Conservation (phyloP, 176 grass and related monocot species). For the Panicum miliaceum region DNA sequence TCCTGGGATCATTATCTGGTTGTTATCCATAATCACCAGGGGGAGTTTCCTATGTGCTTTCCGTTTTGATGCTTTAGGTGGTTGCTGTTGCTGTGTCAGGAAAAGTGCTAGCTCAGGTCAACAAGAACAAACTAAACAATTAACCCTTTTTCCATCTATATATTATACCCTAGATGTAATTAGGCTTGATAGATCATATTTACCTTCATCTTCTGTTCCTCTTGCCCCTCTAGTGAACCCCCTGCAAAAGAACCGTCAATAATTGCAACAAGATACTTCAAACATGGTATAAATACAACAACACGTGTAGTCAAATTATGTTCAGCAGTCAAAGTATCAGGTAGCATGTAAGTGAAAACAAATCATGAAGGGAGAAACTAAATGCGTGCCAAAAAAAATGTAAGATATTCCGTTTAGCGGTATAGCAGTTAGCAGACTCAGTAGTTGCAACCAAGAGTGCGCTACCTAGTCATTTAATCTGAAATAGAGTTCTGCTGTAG, state of each 20-base stretch:
- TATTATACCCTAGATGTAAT: slow-evolving; percentile 24
- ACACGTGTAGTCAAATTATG: slow-evolving; percentile 18
- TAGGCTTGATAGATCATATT: neutral
- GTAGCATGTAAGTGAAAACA: slow-evolving; percentile 19
- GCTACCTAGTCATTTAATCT: neutral
- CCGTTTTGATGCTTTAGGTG: slow-evolving; percentile 52
- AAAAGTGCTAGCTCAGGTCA: slow-evolving; percentile 41
- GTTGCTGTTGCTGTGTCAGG: slow-evolving; percentile 32
- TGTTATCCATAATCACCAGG: slow-evolving; percentile 55
- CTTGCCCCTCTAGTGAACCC: slow-evolving; percentile 42
- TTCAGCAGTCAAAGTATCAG: slow-evolving; percentile 14
- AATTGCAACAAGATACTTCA: slow-evolving; percentile 28
- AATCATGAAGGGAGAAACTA: neutral
- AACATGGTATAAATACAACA: slow-evolving; percentile 9
- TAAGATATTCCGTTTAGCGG: neutral
- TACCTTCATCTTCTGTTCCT: slow-evolving; percentile 61
- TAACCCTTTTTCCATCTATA: slow-evolving; percentile 5
- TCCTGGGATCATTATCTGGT: slow-evolving; percentile 73
- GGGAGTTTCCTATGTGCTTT: slow-evolving; percentile 42
- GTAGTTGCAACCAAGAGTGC: slow-evolving; percentile 11
- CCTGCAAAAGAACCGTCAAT: slow-evolving; percentile 52
- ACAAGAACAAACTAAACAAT: slow-evolving; percentile 21
- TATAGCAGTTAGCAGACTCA: neutral
- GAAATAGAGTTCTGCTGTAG: neutral
- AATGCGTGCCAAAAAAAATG: neutral